A percentile compares a stretch with the other conserved stretches of the same genome.
Conservation (phyloP, 371 early-diverging fungal species). For the Mortierella sp. region DNA sequence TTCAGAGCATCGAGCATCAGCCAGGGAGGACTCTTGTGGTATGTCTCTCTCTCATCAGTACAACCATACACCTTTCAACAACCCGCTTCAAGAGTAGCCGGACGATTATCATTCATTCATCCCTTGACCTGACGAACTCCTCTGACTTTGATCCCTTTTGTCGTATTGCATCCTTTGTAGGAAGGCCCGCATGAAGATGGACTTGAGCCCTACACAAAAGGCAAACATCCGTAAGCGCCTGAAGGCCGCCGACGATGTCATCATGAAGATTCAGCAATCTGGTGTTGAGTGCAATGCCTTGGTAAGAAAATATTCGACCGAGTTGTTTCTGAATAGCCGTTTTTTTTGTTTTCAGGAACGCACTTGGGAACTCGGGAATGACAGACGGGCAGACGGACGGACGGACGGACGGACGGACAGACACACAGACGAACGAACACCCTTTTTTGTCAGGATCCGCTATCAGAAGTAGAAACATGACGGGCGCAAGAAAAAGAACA, state of each 20-base stretch:
- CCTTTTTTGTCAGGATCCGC: no score
- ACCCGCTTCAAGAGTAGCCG: background rate
- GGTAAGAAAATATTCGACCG: conserved; percentile 54
- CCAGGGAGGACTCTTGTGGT: conserved; percentile 82
- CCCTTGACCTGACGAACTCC: no score
- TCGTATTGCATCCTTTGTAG: conserved; percentile 49
- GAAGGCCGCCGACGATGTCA: conserved; percentile 90
- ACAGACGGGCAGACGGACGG: background rate
- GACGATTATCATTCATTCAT: conserved; percentile 2
- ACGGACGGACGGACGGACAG: no score
- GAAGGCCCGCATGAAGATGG: conserved; percentile 86
- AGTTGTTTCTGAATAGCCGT: background rate
- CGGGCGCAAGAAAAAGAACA: no score
- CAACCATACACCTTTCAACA: background rate
- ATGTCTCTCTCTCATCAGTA: conserved; percentile 17
- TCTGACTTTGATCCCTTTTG: background rate
- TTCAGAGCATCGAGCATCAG: conserved; percentile 77
- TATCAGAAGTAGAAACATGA: no score
- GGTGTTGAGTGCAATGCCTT: conserved; percentile 93
- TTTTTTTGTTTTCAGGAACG: background rate
- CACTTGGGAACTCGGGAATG: background rate
- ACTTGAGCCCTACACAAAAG: conserved; percentile 87
- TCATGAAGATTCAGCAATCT: conserved; percentile 84
- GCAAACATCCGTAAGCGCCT: conserved; percentile 95
- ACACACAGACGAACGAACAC: no score